Base-by-base conservation (phyloP, 768 basidiomycete genomes). In the Amanita phalloides region DNA sequence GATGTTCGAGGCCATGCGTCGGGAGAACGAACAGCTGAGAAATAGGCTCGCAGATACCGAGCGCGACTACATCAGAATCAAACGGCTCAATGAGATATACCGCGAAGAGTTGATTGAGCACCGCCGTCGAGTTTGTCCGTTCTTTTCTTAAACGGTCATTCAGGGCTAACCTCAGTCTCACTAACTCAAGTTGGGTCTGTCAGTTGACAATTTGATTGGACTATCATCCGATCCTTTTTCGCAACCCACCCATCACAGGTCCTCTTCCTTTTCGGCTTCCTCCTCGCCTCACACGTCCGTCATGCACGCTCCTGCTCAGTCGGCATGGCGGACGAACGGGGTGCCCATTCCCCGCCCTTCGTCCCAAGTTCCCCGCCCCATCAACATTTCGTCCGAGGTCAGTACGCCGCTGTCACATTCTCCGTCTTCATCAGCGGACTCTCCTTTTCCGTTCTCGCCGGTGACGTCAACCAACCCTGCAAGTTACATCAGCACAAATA, bases 41-140 rank as follows among this genome's bases (percentile, higher is more conserved):
- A 75, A 64, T 49, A 71, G 80, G 50, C 64, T 92, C 48, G 80
- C 80, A 8, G 84, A 84, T 45, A 85, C 82, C 5, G 90, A 92
- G 66, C 66, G 84, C 55, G 85, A 88, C 57, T 90, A 82, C 60
- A 76, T 87, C 54, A 78, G 84, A 30, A 75, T 90, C 45, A 72
- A 80, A 46, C 67, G 87, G 56, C 66, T 89, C 61, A 91, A 90
- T 56, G 89, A 91, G 58, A 76, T 89, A 4, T 92, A 91, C 61
- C 73, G 87, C 28, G 89, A 90, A 65, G 90, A 92, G 65, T 67
- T 92, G 54, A 82, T 92, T 50, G 83, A 87, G 41, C 80, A 86
- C 60, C 67, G 90, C 53, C 70, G 80, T 57, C 71, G 86, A 64
- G 87, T 89, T 66, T 45, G 44, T 52, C 33, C 14, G 32, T 45